These are phyloP conservation scores for Fomitopsis betulina DNA, from an alignment of 1,284 basidiomycete genomes.

Conservation along the genomic window DNA sequence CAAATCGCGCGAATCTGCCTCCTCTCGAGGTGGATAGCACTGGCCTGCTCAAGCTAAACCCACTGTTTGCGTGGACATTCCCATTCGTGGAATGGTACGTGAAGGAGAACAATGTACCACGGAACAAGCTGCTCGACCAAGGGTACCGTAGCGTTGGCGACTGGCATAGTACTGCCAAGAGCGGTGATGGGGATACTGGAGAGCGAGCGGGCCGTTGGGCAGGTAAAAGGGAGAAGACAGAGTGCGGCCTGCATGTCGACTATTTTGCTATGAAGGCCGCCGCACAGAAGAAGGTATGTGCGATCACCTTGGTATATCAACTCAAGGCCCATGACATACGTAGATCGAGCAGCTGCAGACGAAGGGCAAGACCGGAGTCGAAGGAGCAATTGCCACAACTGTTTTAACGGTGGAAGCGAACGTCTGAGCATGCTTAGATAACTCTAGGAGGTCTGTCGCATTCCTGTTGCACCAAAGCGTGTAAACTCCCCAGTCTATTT, in stretches of 20 bases:
- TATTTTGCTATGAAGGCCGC: conserved; percentile 69
- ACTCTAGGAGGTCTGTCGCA: neutral
- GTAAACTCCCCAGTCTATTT: neutral
- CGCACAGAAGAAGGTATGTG: conserved; percentile 31
- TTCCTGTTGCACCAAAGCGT: neutral
- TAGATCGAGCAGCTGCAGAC: conserved; percentile 4
- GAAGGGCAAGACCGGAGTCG: neutral
- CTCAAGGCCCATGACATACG: neutral
- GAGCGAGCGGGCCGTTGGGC: conserved; percentile 94
- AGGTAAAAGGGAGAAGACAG: conserved; percentile 83
- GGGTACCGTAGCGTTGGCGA: conserved; percentile 96
- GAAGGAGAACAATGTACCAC: conserved; percentile 80
- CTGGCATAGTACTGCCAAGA: conserved; percentile 90
- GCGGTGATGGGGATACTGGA: conserved; percentile 63
- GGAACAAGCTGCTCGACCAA: conserved; percentile 84
- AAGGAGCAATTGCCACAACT: neutral
- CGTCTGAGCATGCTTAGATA: conserved; percentile 2
- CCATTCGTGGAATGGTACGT: conserved; percentile 84
- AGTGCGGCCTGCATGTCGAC: conserved; percentile 93
- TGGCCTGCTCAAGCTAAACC: conserved; percentile 93
- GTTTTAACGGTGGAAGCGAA: neutral
- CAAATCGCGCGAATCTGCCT: conserved; percentile 75
- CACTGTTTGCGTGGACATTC: conserved; percentile 90
- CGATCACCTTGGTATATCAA: neutral
- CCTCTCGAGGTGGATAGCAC: conserved; percentile 92